Evolutionary conservation across 305 asterid genomes (phyloP).

Genomic region (Euphrasia arctica): DNA sequence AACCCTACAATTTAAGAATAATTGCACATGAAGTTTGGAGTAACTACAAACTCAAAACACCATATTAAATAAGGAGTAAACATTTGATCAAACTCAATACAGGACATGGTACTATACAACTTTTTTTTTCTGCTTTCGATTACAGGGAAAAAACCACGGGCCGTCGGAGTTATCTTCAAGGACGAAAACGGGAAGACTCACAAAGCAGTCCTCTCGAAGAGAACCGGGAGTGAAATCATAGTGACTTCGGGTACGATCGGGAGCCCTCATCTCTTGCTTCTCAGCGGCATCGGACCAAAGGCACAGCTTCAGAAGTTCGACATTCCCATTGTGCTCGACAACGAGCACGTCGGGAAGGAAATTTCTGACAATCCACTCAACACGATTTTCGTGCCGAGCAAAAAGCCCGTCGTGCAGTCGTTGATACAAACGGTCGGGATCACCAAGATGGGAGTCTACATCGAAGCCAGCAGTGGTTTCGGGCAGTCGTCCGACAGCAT

Average conservation of each 20-base stretch:
- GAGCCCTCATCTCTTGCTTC: constrained; percentile 82
- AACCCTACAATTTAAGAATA: neutral
- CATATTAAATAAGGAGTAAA: no score
- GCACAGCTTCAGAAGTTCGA: constrained; percentile 57
- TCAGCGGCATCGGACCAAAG: constrained; percentile 93
- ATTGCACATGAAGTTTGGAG: neutral
- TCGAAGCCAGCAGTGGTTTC: constrained; percentile 93
- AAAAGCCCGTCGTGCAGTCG: constrained; percentile 52
- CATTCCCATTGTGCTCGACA: constrained; percentile 64
- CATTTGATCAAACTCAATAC: no score
- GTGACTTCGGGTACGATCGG: constrained; percentile 87
- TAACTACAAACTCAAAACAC: no score
- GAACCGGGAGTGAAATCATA: constrained; percentile 63
- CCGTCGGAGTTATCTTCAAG: constrained; percentile 75
- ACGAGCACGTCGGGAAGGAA: constrained; percentile 66
- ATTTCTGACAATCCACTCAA: constrained; percentile 88
- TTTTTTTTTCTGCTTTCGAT: neutral
- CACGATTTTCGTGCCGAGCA: constrained; percentile 77
- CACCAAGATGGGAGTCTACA: constrained; percentile 79
- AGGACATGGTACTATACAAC: no score
- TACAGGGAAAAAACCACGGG: constrained; percentile 66
- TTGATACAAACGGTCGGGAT: constrained; percentile 88
- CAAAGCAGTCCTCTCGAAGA: constrained; percentile 59
- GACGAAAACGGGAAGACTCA: constrained; percentile 79
- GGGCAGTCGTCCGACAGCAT: constrained; percentile 80